A percentile compares a stretch with the other conserved stretches of the same genome.
Evolutionary conservation across 2,329 filamentous ascomycete species (phyloP).

Genomic region (Phialophora macrospora): DNA sequence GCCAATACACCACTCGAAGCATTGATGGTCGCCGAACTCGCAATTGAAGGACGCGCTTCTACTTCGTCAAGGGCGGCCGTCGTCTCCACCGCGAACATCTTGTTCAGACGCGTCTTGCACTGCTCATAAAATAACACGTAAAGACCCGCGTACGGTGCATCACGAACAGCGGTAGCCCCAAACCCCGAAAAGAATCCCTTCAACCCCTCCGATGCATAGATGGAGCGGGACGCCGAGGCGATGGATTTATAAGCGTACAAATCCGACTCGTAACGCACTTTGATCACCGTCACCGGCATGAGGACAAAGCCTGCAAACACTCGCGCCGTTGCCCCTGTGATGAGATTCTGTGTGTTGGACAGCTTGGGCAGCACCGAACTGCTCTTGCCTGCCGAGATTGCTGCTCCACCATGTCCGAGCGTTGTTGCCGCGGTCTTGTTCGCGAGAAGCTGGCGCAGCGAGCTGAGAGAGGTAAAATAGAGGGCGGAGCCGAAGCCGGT

Average conservation of each 20-base stretch:
- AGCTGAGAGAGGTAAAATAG: slow-evolving; percentile 89
- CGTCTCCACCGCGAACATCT: slow-evolving; percentile 27
- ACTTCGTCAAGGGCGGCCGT: neutral
- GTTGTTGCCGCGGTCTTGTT: slow-evolving; percentile 47
- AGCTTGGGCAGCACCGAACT: slow-evolving; percentile 76
- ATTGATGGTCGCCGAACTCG: slow-evolving; percentile 71
- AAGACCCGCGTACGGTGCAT: slow-evolving; percentile 94
- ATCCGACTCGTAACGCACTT: slow-evolving; percentile 91
- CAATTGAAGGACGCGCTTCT: slow-evolving; percentile 19
- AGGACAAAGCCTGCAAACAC: slow-evolving; percentile 86
- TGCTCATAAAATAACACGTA: slow-evolving; percentile 96
- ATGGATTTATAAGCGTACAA: slow-evolving; percentile 84
- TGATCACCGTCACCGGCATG: slow-evolving; percentile 96
- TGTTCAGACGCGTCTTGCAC: slow-evolving; percentile 68
- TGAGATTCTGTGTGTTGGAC: slow-evolving; percentile 80
- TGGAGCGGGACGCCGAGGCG: slow-evolving; percentile 72
- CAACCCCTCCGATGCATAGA: slow-evolving; percentile 72
- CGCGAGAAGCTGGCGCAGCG: slow-evolving; percentile 68
- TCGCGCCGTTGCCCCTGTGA: slow-evolving; percentile 81
- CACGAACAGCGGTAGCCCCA: slow-evolving; percentile 87
- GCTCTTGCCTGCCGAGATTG: slow-evolving; percentile 21
- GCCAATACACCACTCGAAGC: slow-evolving; percentile 82
- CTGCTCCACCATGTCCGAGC: slow-evolving; percentile 33
- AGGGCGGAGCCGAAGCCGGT: slow-evolving; percentile 92
- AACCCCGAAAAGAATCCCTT: slow-evolving; percentile 92